Conservation (phyloP, 805 yeast genomes). For the Saturnispora saitoi region DNA sequence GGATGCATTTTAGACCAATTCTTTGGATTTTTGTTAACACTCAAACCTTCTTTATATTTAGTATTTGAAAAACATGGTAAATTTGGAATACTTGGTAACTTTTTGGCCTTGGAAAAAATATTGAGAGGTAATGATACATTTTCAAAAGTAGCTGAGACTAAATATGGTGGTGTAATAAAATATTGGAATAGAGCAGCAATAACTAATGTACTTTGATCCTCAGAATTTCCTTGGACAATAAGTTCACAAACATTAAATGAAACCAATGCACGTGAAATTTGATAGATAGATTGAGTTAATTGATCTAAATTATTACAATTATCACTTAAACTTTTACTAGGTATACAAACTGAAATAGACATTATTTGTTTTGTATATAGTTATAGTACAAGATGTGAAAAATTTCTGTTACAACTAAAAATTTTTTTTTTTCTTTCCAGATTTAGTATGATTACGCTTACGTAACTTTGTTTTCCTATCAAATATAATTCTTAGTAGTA, state of each 20-base stretch:
- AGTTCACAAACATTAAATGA: slow-evolving; percentile 66
- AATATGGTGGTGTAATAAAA: slow-evolving; percentile 12
- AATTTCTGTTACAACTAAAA: neutral
- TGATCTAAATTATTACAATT: slow-evolving; percentile 47
- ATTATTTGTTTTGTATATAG: neutral
- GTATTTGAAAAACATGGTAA: slow-evolving; percentile 33
- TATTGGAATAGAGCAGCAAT: slow-evolving; percentile 10
- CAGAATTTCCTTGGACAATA: slow-evolving; percentile 40
- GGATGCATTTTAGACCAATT: slow-evolving; percentile 15
- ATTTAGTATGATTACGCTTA: neutral
- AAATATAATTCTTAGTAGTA: neutral
- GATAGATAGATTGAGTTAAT: slow-evolving; percentile 64
- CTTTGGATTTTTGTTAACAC: slow-evolving; percentile 35
- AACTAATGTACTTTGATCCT: slow-evolving; percentile 11
- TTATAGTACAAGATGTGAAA: neutral
- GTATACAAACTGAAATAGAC: slow-evolving; percentile 5
- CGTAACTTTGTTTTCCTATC: neutral
- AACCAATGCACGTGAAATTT: slow-evolving; percentile 68
- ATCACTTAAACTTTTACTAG: neutral
- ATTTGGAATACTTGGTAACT: slow-evolving; percentile 61
- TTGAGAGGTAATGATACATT: slow-evolving; percentile 32
- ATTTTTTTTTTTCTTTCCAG: neutral
- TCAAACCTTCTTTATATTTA: slow-evolving; percentile 53
- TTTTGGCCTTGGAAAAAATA: slow-evolving; percentile 43
- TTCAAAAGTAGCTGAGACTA: slow-evolving; percentile 41